Evolutionary conservation across 345 rosid genomes (phyloP), one percentile per base, ranked within the genome.

Genomic region (Salix arbutifolia): DNA sequence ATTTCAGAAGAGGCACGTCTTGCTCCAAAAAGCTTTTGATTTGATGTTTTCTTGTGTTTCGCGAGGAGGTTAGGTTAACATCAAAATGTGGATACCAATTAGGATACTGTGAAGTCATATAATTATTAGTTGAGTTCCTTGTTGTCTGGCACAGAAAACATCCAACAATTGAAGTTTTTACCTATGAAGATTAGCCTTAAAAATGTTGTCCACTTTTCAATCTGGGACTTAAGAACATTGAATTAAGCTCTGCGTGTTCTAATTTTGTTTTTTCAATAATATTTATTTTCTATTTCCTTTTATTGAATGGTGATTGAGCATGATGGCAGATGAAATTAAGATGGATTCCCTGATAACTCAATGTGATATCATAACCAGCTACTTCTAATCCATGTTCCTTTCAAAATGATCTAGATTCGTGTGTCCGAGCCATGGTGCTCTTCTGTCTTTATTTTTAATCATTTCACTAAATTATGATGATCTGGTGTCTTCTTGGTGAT

Each of bases 261-360:
- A 2, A 0, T 67, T n/a, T 40, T n/a, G 1, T 19, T 14, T 23
- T 14, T 6, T 69, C 11, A 6, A 11, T 70, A 0, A 13, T 25
- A 16, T 10, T 11, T 70, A 12, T 8, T 2, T 31, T 71, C 0
- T 33, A 0, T 17, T 2, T 71, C 7, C 33, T 10, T 23, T 50
- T 1, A 8, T 1, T 73, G n/a, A 19, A 52, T 19, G 23, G 7
- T 3, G 4, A 4, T 17, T 37, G 42, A 52, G 65, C 31, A 66
- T 75, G 71, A 33, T 66, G 65, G 77, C 33, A 40, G 71, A 66
- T 75, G 72, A 75, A 48, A 66, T 5, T 67, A 72, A 68, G 73
- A 76, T 21, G 72, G 67, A 76, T 76, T 76, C 78, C 78, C 78
- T 76, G 73, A 76, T 67, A 9, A 17, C 16, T 3, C 4, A 23